A percentile compares a stretch with the other conserved stretches of the same genome.
Conservation (phyloP, 306 rosid genomes). For the Mimosa pudica region DNA sequence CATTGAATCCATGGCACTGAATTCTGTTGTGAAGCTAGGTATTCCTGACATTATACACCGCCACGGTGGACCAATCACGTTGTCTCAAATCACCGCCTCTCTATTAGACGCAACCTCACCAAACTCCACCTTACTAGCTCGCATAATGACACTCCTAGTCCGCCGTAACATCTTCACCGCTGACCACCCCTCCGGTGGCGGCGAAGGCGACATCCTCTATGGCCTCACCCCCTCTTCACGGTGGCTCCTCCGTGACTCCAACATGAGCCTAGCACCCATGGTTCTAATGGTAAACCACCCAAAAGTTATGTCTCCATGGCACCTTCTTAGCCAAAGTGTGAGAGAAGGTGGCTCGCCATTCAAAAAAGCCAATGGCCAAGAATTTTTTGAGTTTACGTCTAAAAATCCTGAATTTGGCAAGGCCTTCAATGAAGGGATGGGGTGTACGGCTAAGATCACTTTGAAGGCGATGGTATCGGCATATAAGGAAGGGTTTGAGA, state of each 20-base stretch:
- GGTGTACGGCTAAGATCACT: not conserved
- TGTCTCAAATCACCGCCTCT: constrained; percentile 11
- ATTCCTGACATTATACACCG: constrained; percentile 19
- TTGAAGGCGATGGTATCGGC: not conserved
- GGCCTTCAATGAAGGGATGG: constrained; percentile 7
- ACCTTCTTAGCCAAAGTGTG: not conserved
- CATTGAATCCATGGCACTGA: constrained; percentile 10
- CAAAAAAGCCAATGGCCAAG: not conserved
- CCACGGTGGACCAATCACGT: constrained; percentile 17
- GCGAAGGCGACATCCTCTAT: constrained; percentile 15
- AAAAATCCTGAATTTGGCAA: not conserved
- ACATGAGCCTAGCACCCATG: not conserved
- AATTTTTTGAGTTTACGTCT: not conserved
- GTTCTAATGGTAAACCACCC: not conserved
- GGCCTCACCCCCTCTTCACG: constrained; percentile 22
- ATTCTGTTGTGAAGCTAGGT: constrained; percentile 6
- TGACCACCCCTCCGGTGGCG: not conserved
- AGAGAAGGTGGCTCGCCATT: not conserved
- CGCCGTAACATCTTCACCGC: constrained; percentile 15
- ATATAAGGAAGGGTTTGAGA: constrained; percentile 2
- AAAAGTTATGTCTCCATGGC: not conserved
- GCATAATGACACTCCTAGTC: constrained; percentile 5
- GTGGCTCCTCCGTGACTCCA: not conserved
- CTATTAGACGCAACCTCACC: constrained; percentile 12
- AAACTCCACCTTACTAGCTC: not conserved